Evolutionary conservation across 352 stramenopile genomes (phyloP).

Genomic region (Phytophthora podocarpi): DNA sequence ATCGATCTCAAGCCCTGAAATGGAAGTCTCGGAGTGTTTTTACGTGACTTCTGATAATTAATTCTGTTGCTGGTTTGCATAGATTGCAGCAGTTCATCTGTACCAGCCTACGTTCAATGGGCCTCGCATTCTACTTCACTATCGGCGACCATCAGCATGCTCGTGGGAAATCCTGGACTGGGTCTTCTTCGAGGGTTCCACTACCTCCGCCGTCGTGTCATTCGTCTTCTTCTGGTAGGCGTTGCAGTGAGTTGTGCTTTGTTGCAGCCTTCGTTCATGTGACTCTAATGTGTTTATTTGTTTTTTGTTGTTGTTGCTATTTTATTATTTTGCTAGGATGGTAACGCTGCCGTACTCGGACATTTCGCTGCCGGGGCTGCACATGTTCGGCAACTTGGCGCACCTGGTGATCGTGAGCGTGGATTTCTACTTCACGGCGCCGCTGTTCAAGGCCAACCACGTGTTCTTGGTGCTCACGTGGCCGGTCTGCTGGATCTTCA

Average conservation of each 20-base stretch:
- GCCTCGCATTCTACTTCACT: conserved; percentile 60
- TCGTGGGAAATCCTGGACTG: conserved; percentile 75
- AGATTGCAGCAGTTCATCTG: conserved; percentile 59
- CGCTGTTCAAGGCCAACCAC: conserved; percentile 65
- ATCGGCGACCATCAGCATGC: conserved; percentile 49
- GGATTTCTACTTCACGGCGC: conserved; percentile 69
- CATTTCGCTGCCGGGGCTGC: conserved; percentile 33
- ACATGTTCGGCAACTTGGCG: conserved; percentile 41
- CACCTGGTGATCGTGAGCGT: conserved; percentile 54
- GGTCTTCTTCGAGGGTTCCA: conserved; percentile 68
- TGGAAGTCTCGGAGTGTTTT: not conserved
- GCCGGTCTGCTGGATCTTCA: conserved; percentile 56
- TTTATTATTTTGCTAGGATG: conserved; percentile 22
- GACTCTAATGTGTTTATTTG: not conserved
- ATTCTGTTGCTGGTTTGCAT: not conserved
- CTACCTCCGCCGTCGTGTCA: conserved; percentile 43
- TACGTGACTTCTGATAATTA: not conserved
- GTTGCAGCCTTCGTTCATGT: conserved; percentile 1
- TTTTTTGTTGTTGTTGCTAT: not conserved
- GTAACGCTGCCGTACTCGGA: conserved; percentile 49
- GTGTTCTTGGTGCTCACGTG: conserved; percentile 65
- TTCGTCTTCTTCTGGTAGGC: conserved; percentile 64
- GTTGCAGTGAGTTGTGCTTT: no score
- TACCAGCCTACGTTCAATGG: conserved; percentile 64
- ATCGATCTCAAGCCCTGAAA: not conserved